phyloP scores from a whole-genome alignment of 805 yeast genomes.

The Metschnikowia lachancei region DNA sequence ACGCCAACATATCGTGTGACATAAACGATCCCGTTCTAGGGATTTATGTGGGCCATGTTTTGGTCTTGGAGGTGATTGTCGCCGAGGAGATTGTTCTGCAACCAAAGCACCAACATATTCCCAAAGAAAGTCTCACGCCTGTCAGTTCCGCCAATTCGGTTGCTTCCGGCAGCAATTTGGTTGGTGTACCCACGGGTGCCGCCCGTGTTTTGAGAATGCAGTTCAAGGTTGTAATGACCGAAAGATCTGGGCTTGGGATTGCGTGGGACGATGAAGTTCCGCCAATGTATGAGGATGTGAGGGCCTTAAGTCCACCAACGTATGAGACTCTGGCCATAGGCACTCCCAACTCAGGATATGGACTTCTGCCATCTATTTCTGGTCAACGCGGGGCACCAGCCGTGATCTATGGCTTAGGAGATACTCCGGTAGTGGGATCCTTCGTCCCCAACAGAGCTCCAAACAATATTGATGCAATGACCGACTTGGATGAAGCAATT shows the following conservation, averaged over 20 bases:
- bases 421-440: constrained; percentile 35
- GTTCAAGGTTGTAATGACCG: constrained; percentile 78
- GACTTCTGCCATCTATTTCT: constrained; percentile 11
- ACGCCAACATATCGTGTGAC: constrained; percentile 70
- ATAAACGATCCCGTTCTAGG: constrained; percentile 81
- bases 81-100: constrained; percentile 77
- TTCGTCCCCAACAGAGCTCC: constrained; percentile 19
- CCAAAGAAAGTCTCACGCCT: constrained; percentile 26
- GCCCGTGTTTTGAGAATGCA: constrained; percentile 95
- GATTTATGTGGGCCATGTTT: constrained; percentile 66
- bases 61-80: constrained; percentile 85
- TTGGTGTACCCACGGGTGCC: constrained; percentile 87
- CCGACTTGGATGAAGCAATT: constrained; percentile 33
- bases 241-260: constrained; percentile 91
- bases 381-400: constrained; percentile 28
- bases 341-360: constrained; percentile 40
- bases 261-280: constrained; percentile 99
- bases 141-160: constrained; percentile 23
- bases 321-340: constrained; percentile 44
- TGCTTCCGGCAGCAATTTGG: constrained; percentile 16
- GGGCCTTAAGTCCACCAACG: constrained; percentile 82
- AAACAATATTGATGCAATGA: constrained; percentile 27
- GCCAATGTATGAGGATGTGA: constrained; percentile 86
- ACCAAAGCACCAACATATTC: constrained; percentile 8
- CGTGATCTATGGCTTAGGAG: constrained; percentile 44